Base-by-base conservation (phyloP, 1,284 basidiomycete species). In the Fereydounia khargensis region DNA sequence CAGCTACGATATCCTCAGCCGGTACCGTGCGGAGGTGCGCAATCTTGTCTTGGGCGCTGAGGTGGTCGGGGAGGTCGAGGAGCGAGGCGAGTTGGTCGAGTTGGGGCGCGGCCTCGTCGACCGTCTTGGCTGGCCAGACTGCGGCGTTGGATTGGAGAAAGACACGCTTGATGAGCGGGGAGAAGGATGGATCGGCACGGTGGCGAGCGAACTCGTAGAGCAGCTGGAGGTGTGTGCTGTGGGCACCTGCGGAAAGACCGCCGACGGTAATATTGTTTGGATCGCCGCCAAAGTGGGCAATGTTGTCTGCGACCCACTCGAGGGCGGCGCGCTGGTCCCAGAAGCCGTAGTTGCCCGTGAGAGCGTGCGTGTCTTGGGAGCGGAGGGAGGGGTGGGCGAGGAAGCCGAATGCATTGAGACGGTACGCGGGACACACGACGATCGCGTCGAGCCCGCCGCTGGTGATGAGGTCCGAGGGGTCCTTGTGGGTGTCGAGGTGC, bases 181-280 rank as follows among this genome's bases (percentile, higher is more conserved):
- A 34, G 46, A 58, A 65, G 2, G 22, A 4, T 0, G 41, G 13
- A 25, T 65, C 34, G 5, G 9, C 20, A 2, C 30, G 21, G 14
- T 39, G 47, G 1, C 42, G 39, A 9, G 46, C 55, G 31, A 71
- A 69, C 38, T 73, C 68, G 64, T 74, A 58, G 35, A 70, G 51
- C 6, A 76, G 59, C 48, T 76, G 74, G 16, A 68, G 61, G 30
- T 77, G 65, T 37, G 65, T 72, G 61, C 58, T 61, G 37, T 64
- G 60, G 5, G 76, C 70, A 4, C 76, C 76, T 1, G 76, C 76
- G 0, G 62, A 66, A 2, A 70, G 54, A 5, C 76, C 76, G 17
- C 47, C 65, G 20, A 77, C 56, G 6, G 73, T 72, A 39, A 77
- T 64, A 39, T 65, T 65, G 28, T 41, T 16, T 1, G 53, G 59